Evolutionary conservation across 2,329 filamentous ascomycete genomes (phyloP).

Genomic region (Claviceps purpurea): DNA sequence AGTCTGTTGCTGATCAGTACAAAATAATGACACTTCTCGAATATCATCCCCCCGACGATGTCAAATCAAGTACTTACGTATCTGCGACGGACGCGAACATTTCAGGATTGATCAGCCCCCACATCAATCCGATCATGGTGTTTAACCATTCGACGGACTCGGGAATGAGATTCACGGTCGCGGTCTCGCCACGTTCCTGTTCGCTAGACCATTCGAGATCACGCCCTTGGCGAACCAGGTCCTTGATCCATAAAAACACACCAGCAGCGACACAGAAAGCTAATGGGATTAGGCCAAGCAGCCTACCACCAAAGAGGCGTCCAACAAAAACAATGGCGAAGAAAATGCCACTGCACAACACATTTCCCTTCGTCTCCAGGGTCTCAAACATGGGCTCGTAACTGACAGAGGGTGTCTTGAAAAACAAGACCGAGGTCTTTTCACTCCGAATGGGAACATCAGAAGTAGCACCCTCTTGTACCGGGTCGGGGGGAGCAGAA

Average conservation of each 20-base stretch:
- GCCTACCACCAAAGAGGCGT: slow-evolving; percentile 62
- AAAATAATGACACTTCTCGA: not conserved
- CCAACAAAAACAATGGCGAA: slow-evolving; percentile 64
- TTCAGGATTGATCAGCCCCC: slow-evolving; percentile 87
- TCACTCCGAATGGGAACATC: slow-evolving; percentile 94
- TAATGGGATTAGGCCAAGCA: slow-evolving; percentile 65
- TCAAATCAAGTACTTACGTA: slow-evolving; percentile 31
- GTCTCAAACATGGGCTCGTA: slow-evolving; percentile 77
- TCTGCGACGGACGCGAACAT: slow-evolving; percentile 92
- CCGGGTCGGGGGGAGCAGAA: slow-evolving; percentile 78
- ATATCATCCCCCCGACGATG: not conserved
- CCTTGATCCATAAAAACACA: slow-evolving; percentile 81
- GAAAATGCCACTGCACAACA: slow-evolving; percentile 58
- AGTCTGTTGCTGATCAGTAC: slow-evolving; percentile 14
- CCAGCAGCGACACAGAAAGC: slow-evolving; percentile 59
- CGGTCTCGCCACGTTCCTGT: slow-evolving; percentile 69
- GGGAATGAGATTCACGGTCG: slow-evolving; percentile 76
- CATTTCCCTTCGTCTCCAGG: slow-evolving; percentile 61
- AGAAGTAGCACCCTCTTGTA: slow-evolving; percentile 68
- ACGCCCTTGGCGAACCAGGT: slow-evolving; percentile 67
- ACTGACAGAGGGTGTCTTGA: slow-evolving; percentile 80
- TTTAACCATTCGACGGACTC: slow-evolving; percentile 97
- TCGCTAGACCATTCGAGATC: slow-evolving; percentile 84
- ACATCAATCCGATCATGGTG: slow-evolving; percentile 67
- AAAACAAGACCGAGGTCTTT: slow-evolving; percentile 92